Evolutionary conservation across 352 stramenopile species (phyloP).

Genomic region (Pythium phragmitis): DNA sequence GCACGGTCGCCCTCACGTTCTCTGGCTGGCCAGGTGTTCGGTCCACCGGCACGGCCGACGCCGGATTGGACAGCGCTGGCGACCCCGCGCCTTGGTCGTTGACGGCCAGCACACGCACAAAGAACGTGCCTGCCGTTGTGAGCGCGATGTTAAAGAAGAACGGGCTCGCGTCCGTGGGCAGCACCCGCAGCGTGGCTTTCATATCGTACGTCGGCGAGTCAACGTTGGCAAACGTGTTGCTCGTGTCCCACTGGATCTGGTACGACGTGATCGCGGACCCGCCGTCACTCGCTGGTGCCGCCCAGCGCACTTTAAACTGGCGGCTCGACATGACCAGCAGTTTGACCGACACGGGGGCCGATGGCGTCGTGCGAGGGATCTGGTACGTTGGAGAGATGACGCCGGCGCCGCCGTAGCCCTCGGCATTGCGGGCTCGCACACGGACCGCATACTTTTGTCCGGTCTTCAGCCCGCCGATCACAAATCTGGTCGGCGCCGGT

Average conservation of each 20-base stretch:
- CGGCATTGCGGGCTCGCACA: conserved; percentile 56
- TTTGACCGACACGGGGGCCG: conserved; percentile 35
- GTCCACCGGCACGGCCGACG: conserved; percentile 55
- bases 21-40: conserved; percentile 76
- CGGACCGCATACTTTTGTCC: conserved; percentile 61
- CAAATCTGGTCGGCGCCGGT: conserved; percentile 30
- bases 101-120: conserved; percentile 88
- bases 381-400: conserved; percentile 55
- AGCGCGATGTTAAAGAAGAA: conserved; percentile 94
- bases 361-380: conserved; percentile 48
- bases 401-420: conserved; percentile 55
- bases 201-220: conserved; percentile 67
- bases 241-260: conserved; percentile 92
- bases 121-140: conserved; percentile 61
- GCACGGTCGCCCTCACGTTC: conserved; percentile 55
- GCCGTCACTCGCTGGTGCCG: conserved; percentile 52
- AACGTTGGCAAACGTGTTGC: conserved; percentile 66
- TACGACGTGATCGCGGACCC: conserved; percentile 86
- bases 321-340: conserved; percentile 62
- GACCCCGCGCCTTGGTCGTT: conserved; percentile 89
- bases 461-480: conserved; percentile 50
- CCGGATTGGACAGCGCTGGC: conserved; percentile 42
- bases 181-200: conserved; percentile 41
- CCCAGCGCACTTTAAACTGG: conserved; percentile 83
- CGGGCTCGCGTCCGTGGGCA: conserved; percentile 35